Evolutionary conservation across 1,139 yeast species (phyloP).

Genomic region (Lipomyces yarrowii): DNA sequence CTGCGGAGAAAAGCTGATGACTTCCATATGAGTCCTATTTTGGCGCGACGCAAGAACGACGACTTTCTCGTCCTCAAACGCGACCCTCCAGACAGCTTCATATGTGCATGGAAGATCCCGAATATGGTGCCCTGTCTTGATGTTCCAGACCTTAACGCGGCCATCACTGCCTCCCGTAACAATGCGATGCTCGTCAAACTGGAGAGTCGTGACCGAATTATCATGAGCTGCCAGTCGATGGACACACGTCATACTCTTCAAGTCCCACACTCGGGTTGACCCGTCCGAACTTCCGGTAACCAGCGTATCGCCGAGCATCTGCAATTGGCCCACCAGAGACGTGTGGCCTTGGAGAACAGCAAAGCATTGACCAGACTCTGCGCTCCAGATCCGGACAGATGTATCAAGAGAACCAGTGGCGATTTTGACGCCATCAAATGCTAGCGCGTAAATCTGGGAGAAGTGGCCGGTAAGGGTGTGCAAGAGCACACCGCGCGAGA

Average conservation of each 20-base stretch:
- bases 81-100: constrained; percentile 50
- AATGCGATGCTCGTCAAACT: constrained; percentile 81
- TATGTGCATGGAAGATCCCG: constrained; percentile 45
- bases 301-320: constrained; percentile 82
- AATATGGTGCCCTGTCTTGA: constrained; percentile 63
- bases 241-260: constrained; percentile 82
- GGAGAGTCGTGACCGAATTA: constrained; percentile 83
- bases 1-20: constrained; percentile 42
- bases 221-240: constrained; percentile 85
- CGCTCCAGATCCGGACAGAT: constrained; percentile 90
- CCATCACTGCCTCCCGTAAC: constrained; percentile 92
- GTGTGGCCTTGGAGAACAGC: constrained; percentile 75
- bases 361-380: constrained; percentile 74
- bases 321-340: constrained; percentile 74
- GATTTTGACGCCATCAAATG: constrained; percentile 76
- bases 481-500: constrained; percentile 72
- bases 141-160: constrained; percentile 88
- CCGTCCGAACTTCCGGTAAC: constrained; percentile 95
- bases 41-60: constrained; percentile 46
- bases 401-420: constrained; percentile 89
- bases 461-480: constrained; percentile 84
- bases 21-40: constrained; percentile 44
- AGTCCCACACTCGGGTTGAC: constrained; percentile 89
- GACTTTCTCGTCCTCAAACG: constrained; percentile 47
- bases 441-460: constrained; percentile 81